A percentile compares a stretch with the other conserved stretches of the same genome.
phyloP scores from a whole-genome alignment of 495 filamentous ascomycete species.

The Aspergillus incahuasiensis region DNA sequence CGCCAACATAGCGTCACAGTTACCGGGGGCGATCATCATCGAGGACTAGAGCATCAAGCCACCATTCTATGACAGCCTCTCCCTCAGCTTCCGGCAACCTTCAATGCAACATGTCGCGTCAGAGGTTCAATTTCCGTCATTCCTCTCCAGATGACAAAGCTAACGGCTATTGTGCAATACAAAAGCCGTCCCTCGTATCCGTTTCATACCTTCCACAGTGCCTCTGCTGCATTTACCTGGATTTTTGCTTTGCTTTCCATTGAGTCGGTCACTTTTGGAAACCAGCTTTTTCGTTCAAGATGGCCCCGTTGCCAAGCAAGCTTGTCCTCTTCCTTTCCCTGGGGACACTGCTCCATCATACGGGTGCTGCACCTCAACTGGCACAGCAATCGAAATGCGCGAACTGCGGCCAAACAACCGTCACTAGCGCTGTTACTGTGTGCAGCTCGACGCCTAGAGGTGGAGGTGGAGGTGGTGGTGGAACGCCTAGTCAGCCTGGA shows the following conservation, averaged over 20 bases:
- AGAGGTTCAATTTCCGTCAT: neutral
- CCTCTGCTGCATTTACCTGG: neutral
- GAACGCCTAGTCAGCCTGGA: neutral
- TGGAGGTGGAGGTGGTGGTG: neutral
- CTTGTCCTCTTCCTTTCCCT: conserved; percentile 3
- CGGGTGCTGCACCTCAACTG: conserved; percentile 6
- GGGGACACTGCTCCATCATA: conserved; percentile 4
- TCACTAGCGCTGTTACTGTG: conserved; percentile 4
- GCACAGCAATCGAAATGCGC: neutral
- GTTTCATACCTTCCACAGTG: neutral
- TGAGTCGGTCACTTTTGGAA: neutral
- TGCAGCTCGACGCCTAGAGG: conserved; percentile 1
- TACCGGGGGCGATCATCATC: conserved; percentile 4
- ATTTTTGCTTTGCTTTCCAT: neutral
- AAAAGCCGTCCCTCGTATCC: neutral
- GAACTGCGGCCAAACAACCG: neutral
- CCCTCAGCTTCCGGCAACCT: neutral
- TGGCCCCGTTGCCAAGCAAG: conserved; percentile 4
- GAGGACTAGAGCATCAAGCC: neutral
- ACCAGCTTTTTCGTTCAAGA: neutral
- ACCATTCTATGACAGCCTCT: neutral
- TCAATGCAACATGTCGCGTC: neutral
- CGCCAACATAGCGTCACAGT: conserved; percentile 1
- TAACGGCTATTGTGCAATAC: neutral
- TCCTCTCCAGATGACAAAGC: conserved; percentile 1